Base-by-base conservation (phyloP, 768 basidiomycete genomes). In the Gymnopilus dilepis region DNA sequence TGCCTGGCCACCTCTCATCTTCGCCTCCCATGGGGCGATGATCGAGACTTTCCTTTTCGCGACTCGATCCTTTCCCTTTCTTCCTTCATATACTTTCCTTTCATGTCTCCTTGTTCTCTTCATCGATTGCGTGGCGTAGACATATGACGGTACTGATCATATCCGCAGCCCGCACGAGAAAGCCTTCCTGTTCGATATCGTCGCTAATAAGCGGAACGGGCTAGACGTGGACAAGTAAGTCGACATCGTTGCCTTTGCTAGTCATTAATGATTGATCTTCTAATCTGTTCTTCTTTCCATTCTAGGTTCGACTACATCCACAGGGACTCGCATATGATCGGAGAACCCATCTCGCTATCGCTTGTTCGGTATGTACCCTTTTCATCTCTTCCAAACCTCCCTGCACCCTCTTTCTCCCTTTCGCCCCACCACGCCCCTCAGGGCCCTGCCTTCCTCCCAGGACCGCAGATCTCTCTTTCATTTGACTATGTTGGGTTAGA, bases 201-300 rank as follows among this genome's bases (percentile, higher is more conserved):
- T 95, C 2, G 88, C 92, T 0, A 95, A 95, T 74, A 84, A 84
- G 71, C 78, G 85, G 6, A 94, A 94, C 62, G 93, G 93, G 0
- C 78, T 95, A 4, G 93, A 95, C 67, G 92, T 95, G 4, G 92
- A 95, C 80, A 94, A 94, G 91, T 91, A 59, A 61, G 8, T 31
- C 59, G 33, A 19, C 6, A 26, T 53, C 15, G 42, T 55, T 45
- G 45, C 17, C 17, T 22, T 13, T 13, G 17, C 22, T 4, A 13
- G 8, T 6, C 4, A 53, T 42, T 26, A 13, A 56, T 22, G 17
- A 13, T 22, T 58, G 24, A 59, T 58, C 8, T 57, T 55, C 26
- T 17, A 30, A 21, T 4, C 26, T 12, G 33, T 48, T 48, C 15
- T 30, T 30, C 9, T 50, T 47, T 6, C 9, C 17, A 93, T 47